Base-by-base conservation (phyloP, 2,329 filamentous ascomycete genomes). In the Fusarium tupiense region DNA sequence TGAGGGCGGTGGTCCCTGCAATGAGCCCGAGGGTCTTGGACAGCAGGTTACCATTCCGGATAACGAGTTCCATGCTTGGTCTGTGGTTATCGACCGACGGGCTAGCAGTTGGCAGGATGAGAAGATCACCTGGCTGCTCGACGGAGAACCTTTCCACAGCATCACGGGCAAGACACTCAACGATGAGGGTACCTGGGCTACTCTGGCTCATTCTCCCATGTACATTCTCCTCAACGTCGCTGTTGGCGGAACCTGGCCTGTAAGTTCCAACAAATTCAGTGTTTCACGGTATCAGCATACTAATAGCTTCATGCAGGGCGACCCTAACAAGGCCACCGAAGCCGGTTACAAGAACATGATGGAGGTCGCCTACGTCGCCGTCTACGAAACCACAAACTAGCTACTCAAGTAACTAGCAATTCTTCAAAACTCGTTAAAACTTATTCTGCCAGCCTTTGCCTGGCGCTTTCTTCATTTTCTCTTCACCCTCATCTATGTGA, bases 171-270 rank as follows among this genome's bases (percentile, higher is more conserved):
- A 80, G 8, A 77, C 82, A 29, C 80, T 88, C 40, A 81, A 79
- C 41, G 82, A 84, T 61, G 74, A 83, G 75, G 79, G 67, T 6
- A 81, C 84, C 33, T 89, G 86, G 87, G 81, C 80, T 24, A 81
- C 83, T 20, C 80, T 88, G 20, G 83, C 84, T 1, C 81, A 82
- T 66, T 82, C 80, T 20, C 83, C 85, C 3, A 76, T 86, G 61
- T 87, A 84, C 74, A 81, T 87, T 54, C 84, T 87, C 54, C 77
- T 88, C 62, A 87, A 87, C 58, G 83, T 88, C 26, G 86, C 86
- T 24, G 84, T 87, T 47, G 86, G 86, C 17, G 85, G 85, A 20
- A 78, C 78, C 72, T 86, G 83, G 83, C 80, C 81, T 44, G 83
- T 82, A 75, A 80, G 81, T 80, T 29, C 5, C 8, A 46, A 29